Percentiles rank a stretch among this genome's conserved stretches.
Conservation (phyloP, 108 stramenopile genomes). For the Nannochloropsis granulata region DNA sequence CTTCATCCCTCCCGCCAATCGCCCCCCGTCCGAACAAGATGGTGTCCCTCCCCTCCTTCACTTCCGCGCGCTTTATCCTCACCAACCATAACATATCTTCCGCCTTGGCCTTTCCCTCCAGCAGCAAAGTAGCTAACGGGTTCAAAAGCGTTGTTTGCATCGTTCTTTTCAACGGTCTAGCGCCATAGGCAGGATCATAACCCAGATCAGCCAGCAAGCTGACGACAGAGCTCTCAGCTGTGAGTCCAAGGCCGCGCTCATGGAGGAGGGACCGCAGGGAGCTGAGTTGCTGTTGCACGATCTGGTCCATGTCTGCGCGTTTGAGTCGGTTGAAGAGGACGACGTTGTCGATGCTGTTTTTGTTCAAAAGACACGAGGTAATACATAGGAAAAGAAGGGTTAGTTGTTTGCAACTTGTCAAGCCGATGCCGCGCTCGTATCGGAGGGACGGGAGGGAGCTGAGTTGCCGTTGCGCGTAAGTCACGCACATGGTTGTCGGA, state of each 20-base stretch:
- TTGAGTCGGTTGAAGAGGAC: slow-evolving; percentile 16
- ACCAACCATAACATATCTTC: background rate
- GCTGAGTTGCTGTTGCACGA: background rate
- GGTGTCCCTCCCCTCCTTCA: background rate
- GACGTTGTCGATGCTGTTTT: slow-evolving; percentile 9
- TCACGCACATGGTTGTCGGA: too few relatives aligned
- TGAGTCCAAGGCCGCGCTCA: background rate
- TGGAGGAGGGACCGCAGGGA: background rate
- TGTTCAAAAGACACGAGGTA: too few relatives aligned
- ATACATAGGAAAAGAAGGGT: too few relatives aligned
- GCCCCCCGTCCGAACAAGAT: background rate
- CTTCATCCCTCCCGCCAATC: background rate
- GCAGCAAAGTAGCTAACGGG: slow-evolving; percentile 1
- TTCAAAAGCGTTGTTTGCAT: background rate
- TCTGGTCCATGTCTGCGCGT: background rate
- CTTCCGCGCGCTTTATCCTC: background rate
- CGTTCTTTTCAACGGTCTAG: slow-evolving; percentile 15
- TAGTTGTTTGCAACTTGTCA: background rate
- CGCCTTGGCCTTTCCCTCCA: background rate
- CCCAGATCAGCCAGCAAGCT: slow-evolving; percentile 1
- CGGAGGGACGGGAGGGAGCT: background rate
- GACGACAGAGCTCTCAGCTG: background rate
- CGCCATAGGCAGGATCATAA: slow-evolving; percentile 9
- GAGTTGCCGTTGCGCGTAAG: background rate
- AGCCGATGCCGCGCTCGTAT: background rate